phyloP scores from a whole-genome alignment of 2,329 filamentous ascomycete genomes.

The Diaporthe vexans region DNA sequence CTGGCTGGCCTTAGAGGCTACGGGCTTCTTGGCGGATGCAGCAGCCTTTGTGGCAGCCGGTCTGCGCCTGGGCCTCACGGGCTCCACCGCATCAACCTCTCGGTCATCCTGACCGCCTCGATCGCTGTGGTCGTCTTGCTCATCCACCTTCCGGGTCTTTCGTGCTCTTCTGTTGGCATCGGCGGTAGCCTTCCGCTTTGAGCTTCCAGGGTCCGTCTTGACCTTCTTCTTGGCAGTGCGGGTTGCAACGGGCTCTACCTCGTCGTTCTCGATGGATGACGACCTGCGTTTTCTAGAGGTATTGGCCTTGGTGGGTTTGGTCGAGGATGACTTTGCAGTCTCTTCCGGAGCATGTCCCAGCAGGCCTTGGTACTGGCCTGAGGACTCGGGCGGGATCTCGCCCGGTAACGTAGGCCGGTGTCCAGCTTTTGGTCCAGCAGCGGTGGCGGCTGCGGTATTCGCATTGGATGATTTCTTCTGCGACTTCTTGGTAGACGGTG shows the following conservation, averaged over 20 bases:
- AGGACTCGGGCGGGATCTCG: conserved; percentile 22
- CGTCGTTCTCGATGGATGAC: conserved; percentile 52
- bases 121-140: not conserved
- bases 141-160: not conserved
- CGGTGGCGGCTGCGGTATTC: conserved; percentile 43
- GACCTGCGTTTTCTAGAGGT: conserved; percentile 60
- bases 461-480: conserved; percentile 31
- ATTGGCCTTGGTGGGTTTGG: conserved; percentile 32
- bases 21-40: conserved; percentile 37
- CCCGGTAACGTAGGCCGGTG: conserved; percentile 15
- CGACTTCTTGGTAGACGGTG: not conserved
- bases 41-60: conserved; percentile 23
- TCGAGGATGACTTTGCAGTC: not conserved
- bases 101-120: not conserved
- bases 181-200: conserved; percentile 25
- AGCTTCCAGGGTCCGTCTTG: not conserved
- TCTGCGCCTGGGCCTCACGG: not conserved
- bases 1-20: conserved; percentile 32
- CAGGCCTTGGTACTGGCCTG: not conserved
- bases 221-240: conserved; percentile 6
- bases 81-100: not conserved
- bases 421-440: not conserved
- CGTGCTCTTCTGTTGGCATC: not conserved
- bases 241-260: not conserved
- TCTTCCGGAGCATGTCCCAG: not conserved